Base-by-base conservation (phyloP, 768 basidiomycete genomes). In the Termitomyces sp. region DNA sequence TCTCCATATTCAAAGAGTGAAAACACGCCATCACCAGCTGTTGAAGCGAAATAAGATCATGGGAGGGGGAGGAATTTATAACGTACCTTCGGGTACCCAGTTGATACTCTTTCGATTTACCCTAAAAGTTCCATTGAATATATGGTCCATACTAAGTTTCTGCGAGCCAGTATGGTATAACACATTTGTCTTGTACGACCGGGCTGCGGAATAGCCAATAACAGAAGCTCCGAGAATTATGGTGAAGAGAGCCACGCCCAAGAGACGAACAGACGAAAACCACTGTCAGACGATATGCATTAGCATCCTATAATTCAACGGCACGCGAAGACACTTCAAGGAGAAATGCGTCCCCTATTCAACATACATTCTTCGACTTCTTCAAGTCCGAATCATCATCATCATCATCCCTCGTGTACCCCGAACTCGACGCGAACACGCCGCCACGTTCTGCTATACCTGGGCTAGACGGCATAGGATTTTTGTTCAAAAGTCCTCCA, bases 1-100 rank as follows among this genome's bases (percentile, higher is more conserved):
- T 78, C 76, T 12, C 82, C 84, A 25, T 80, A 73, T 45, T 83
- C 72, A 20, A 71, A 71, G 1, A 82, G 74, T 6, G 90, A 90
- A 72, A 87, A 97, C 1, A 97, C 91, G 0, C 97, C 97, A 66
- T 99, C 97, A 0, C 92, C 93, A 61, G 95, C 97, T 97, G 52
- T 22, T 2, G 38, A 5, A 25, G 10, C 5, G 36, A 18, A 29
- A 22, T 27, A 41, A 29, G 20, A 39, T 45, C 16, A 45, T 20
- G 20, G 13, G 5, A 20, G 27, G 11, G n/a, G 42, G 22, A 15
- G 5, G 9, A 40, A 7, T 18, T 29, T 6, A 5, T 13, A 29
- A 62, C 82, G 38, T 58, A 93, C 95, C 96, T 82, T 97, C 94
- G 9, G 88, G 84, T 27, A 98, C 87, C 97, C 97, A 99, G 41